Evolutionary conservation across 306 rosid genomes (phyloP).

Genomic region (Vachellia pachyceras): DNA sequence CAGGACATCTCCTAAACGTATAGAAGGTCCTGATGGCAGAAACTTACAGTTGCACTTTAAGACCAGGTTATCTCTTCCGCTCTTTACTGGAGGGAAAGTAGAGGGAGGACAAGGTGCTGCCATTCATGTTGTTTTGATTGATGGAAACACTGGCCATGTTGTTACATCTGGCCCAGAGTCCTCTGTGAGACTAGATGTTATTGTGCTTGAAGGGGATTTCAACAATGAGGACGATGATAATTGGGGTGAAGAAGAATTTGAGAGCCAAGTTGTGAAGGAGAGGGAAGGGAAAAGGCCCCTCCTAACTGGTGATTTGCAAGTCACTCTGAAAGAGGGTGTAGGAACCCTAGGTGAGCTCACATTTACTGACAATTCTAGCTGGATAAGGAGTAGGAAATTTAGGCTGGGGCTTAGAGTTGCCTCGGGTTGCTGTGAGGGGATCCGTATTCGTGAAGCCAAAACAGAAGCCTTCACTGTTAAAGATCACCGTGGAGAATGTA

Average conservation of each 20-base stretch:
- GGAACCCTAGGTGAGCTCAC: conserved; percentile 82
- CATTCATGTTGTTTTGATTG: conserved; percentile 71
- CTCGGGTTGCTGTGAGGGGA: conserved; percentile 59
- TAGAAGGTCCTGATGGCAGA: conserved; percentile 66
- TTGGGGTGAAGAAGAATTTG: conserved; percentile 83
- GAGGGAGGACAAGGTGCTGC: conserved; percentile 86
- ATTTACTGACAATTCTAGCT: conserved; percentile 92
- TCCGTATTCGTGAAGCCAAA: conserved; percentile 82
- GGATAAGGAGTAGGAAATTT: conserved; percentile 93
- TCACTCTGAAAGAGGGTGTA: conserved; percentile 75
- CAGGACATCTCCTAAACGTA: conserved; percentile 73
- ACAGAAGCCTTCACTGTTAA: conserved; percentile 87
- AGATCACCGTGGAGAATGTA: conserved; percentile 95
- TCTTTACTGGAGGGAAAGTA: conserved; percentile 86
- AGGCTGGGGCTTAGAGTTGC: conserved; percentile 83
- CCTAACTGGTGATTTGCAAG: conserved; percentile 77
- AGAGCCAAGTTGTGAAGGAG: conserved; percentile 79
- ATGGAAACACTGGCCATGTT: conserved; percentile 55
- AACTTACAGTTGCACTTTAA: conserved; percentile 67
- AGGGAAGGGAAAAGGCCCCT: conserved; percentile 91
- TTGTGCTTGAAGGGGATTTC: conserved; percentile 93
- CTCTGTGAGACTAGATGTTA: conserved; percentile 60
- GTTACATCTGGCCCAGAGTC: conserved; percentile 75
- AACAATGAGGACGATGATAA: conserved; percentile 74
- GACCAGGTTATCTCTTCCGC: conserved; percentile 80